phyloP scores from a whole-genome alignment of 306 rosid species.

The Geum urbanum region DNA sequence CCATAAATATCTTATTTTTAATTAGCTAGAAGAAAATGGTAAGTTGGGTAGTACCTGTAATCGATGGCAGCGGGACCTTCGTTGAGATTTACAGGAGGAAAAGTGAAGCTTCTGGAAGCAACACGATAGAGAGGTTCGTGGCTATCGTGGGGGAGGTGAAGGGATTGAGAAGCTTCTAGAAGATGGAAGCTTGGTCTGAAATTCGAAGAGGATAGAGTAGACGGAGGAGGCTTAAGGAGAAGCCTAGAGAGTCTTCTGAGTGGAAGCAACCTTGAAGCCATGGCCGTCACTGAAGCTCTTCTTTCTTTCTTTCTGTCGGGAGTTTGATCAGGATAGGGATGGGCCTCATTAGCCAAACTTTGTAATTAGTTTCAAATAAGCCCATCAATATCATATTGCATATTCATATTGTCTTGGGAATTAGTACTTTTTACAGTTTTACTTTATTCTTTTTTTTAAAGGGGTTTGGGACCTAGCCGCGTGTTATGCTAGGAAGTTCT shows the following conservation, averaged over 20 bases:
- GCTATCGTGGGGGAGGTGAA: not conserved
- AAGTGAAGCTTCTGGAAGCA: constrained; percentile 44
- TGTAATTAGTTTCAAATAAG: not conserved
- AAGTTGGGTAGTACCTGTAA: constrained; percentile 45
- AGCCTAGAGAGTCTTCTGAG: constrained; percentile 45
- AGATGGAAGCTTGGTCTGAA: constrained; percentile 12
- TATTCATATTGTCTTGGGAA: not conserved
- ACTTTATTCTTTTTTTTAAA: no score
- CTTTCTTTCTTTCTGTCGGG: not conserved
- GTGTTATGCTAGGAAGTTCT: no score
- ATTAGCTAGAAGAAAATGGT: not conserved
- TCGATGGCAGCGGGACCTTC: constrained; percentile 63
- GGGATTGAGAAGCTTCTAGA: constrained; percentile 32
- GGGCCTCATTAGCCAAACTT: not conserved
- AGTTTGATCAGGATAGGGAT: not conserved
- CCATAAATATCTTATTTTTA: not conserved
- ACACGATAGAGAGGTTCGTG: constrained; percentile 7
- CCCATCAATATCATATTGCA: not conserved
- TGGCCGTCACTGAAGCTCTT: not conserved
- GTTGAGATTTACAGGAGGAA: constrained; percentile 38
- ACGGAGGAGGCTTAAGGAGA: constrained; percentile 29
- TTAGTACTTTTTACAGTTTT: no score
- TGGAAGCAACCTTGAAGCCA: constrained; percentile 53
- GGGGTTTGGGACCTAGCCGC: no score
- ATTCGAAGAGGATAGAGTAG: constrained; percentile 24